These are phyloP conservation scores for Massarina eburnea DNA, from an alignment of 2,329 filamentous ascomycete genomes.

Conservation along the genomic window DNA sequence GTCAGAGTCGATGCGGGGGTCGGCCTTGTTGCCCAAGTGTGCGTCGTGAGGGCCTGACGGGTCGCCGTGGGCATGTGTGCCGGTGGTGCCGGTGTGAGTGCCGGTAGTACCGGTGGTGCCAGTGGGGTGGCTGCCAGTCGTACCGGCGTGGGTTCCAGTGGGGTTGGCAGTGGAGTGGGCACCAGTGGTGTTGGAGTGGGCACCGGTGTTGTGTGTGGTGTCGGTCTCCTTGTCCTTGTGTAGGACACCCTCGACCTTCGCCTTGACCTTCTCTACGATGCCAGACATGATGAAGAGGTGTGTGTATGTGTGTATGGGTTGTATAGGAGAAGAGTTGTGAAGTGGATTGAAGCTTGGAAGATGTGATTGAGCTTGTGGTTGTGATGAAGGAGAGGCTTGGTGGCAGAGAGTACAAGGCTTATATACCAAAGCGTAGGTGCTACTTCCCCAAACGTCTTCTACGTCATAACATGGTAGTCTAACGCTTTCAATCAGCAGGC, in stretches of 20 bases:
- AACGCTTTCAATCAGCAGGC: neutral
- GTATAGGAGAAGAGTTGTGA: slow-evolving; percentile 3
- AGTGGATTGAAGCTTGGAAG: no score
- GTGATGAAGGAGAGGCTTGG: neutral
- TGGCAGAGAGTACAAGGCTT: slow-evolving; percentile 2
- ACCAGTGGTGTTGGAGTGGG: slow-evolving; percentile 7
- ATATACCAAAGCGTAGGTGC: slow-evolving; percentile 5
- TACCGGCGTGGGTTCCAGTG: slow-evolving; percentile 20
- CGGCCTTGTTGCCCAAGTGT: slow-evolving; percentile 19
- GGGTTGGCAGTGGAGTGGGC: slow-evolving; percentile 11
- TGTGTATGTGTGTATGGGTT: slow-evolving; percentile 5
- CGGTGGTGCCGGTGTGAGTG: slow-evolving; percentile 17
- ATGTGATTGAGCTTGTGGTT: neutral
- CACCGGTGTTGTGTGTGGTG: slow-evolving; percentile 5
- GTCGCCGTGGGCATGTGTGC: slow-evolving; percentile 19
- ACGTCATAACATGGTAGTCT: slow-evolving; percentile 8
- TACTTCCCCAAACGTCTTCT: neutral
- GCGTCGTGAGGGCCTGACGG: slow-evolving; percentile 12
- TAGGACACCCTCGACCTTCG: slow-evolving; percentile 41
- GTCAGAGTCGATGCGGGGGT: slow-evolving; percentile 20
- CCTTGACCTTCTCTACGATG: slow-evolving; percentile 41
- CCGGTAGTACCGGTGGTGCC: slow-evolving; percentile 3
- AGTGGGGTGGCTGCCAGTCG: slow-evolving; percentile 10
- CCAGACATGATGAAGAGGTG: slow-evolving; percentile 27
- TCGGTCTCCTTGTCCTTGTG: slow-evolving; percentile 38